Evolutionary conservation across 1,284 basidiomycete genomes (phyloP), one percentile per base, ranked within the genome.

Genomic region (Fomitopsis schrenkii): DNA sequence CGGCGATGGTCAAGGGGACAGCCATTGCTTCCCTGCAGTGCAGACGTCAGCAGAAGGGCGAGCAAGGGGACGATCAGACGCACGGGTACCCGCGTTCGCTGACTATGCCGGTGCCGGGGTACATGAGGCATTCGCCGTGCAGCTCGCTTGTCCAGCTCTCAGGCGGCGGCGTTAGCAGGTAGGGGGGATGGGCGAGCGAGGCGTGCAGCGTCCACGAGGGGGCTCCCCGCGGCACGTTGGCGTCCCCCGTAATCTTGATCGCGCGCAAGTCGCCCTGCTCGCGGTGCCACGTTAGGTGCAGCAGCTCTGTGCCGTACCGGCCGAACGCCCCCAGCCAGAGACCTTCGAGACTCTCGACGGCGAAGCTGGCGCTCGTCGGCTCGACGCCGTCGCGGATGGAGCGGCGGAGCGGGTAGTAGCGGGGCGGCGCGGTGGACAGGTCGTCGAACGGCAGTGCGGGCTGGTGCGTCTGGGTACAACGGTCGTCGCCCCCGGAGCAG

Each of bases 201-300:
- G 30, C 10, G 38, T 41, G 22, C n/a, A 63, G 61, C 38, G 59
- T 56, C 69, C 70, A 73, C n/a, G 59, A 64, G 19, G 66, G 41
- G 9, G 62, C 67, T 3, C 72, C 72, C n/a, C 70, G 58, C 8
- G 72, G 72, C 15, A 72, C 70, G 58, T 71, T 66, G 19, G 65
- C 55, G 59, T 73, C 70, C 10, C 72, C 72, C 0, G 71, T 73
- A 46, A 73, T 63, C 60, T 72, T 73, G 63, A 64, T 66, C 10
- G 69, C 72, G 6, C 55, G 63, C 19, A 73, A 35, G 15, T 55
- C 59, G 14, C 56, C 33, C 8, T 33, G 36, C 4, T 60, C 63
- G 8, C 55, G 33, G 28, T 59, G 52, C 44, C 59, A 65, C 2
- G 61, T 40, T 12, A 71, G 33, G 59, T 67, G 62, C 33, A 70